Conservation (phyloP, 805 yeast species). For the Debaryomyces prosopidis region DNA sequence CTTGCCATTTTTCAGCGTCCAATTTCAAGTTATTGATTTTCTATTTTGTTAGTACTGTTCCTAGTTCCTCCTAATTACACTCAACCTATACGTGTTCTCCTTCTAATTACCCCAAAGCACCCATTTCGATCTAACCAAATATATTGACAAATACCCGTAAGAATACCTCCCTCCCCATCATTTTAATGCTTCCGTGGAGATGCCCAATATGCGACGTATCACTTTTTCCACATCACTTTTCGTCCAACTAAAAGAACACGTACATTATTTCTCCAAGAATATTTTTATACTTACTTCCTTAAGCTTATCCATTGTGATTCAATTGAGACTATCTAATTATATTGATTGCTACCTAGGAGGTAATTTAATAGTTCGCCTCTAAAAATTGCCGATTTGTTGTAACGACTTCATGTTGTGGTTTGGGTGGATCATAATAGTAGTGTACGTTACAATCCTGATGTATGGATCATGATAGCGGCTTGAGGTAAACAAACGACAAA, state of each 20-base stretch:
- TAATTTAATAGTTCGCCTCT: too few species aligned
- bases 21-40: constrained; percentile 86
- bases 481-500: not conserved
- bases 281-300: constrained; percentile 51
- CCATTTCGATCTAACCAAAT: not conserved
- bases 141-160: too few species aligned
- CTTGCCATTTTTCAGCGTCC: constrained; percentile 97
- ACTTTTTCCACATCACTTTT: too few species aligned
- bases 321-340: not conserved
- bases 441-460: not conserved
- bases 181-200: too few species aligned
- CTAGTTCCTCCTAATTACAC: not conserved
- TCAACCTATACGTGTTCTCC: too few species aligned
- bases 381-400: too few species aligned
- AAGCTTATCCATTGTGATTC: constrained; percentile 53
- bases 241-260: too few species aligned
- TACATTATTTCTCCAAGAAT: too few species aligned
- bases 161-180: not conserved
- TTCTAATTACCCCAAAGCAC: too few species aligned
- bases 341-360: not conserved
- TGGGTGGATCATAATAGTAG: not conserved
- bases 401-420: too few species aligned
- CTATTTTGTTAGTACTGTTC: constrained; percentile 33
- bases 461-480: not conserved
- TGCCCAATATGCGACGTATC: too few species aligned